A percentile compares a stretch with the other conserved stretches of the same genome.
Conservation (phyloP, 2,329 filamentous ascomycete genomes). For the Dendrostoma leiphaemia region DNA sequence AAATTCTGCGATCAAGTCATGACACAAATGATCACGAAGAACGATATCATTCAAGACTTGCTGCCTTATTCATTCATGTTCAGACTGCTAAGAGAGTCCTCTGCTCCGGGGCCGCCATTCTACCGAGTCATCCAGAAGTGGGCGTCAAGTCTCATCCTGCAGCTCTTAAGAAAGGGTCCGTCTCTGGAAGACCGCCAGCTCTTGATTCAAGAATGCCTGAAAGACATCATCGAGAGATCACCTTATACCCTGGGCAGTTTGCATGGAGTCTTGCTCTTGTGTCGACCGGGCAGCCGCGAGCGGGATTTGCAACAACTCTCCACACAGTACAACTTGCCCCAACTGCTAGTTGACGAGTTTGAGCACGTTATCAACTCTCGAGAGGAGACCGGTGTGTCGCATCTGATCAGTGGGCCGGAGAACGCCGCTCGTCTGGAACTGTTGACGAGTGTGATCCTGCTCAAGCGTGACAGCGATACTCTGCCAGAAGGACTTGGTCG, state of each 20-base stretch:
- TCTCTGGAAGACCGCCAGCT: slow-evolving; percentile 53
- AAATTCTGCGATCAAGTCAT: slow-evolving; percentile 60
- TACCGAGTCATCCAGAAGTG: slow-evolving; percentile 16
- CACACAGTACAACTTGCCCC: slow-evolving; percentile 59
- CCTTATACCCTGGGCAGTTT: slow-evolving; percentile 71
- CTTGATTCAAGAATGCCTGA: slow-evolving; percentile 66
- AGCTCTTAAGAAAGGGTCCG: slow-evolving; percentile 56
- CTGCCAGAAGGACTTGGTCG: slow-evolving; percentile 62
- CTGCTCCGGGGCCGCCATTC: slow-evolving; percentile 49
- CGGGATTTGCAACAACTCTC: slow-evolving; percentile 58
- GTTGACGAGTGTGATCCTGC: slow-evolving; percentile 54
- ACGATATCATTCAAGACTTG: slow-evolving; percentile 8
- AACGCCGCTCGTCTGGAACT: slow-evolving; percentile 57
- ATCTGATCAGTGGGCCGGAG: slow-evolving; percentile 44
- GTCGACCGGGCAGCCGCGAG: slow-evolving; percentile 45
- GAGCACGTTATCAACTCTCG: slow-evolving; percentile 50
- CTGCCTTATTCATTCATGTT: slow-evolving; percentile 50
- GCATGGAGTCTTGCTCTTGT: slow-evolving; percentile 56
- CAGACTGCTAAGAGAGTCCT: slow-evolving; percentile 70
- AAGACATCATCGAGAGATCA: slow-evolving; percentile 64
- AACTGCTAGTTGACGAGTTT: slow-evolving; percentile 63
- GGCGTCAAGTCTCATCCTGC: slow-evolving; percentile 10
- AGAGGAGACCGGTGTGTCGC: slow-evolving; percentile 37
- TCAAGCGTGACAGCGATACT: slow-evolving; percentile 53
- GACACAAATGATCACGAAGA: slow-evolving; percentile 43